phyloP scores from a whole-genome alignment of 495 filamentous ascomycete species.

The Neurospora hispaniola region DNA sequence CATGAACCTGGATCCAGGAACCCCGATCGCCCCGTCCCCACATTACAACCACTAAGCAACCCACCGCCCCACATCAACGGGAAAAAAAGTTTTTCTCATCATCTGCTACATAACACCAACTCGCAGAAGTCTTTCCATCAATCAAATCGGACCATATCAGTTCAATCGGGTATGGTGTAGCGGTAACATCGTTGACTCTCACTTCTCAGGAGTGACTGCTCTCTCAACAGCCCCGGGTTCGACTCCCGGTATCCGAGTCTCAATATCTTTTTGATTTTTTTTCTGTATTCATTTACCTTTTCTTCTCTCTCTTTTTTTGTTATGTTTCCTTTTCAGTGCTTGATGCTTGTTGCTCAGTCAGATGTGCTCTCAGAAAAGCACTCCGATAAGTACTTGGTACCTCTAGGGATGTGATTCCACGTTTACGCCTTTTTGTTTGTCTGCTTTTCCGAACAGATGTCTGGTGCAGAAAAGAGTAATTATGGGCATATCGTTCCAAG shows the following conservation, averaged over 20 bases:
- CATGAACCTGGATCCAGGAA: background rate
- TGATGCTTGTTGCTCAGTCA: too few species aligned
- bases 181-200: background rate
- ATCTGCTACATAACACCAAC: background rate
- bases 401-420: too few species aligned
- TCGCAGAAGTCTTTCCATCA: rapidly evolving
- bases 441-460: too few species aligned
- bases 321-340: too few species aligned
- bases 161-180: background rate
- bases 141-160: background rate
- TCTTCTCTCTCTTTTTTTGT: too few species aligned
- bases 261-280: background rate
- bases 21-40: background rate
- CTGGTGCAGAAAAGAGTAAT: too few species aligned
- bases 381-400: too few species aligned
- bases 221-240: background rate
- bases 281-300: background rate
- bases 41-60: background rate
- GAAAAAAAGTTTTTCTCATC: background rate
- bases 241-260: background rate
- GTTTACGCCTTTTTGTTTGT: too few species aligned
- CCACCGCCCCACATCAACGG: background rate
- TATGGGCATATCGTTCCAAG: too few species aligned
- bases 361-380: too few species aligned
- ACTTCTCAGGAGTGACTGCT: background rate